These are phyloP conservation scores for Alternaria infectoria DNA, from an alignment of 2,329 filamentous ascomycete genomes.

Conservation along the genomic window DNA sequence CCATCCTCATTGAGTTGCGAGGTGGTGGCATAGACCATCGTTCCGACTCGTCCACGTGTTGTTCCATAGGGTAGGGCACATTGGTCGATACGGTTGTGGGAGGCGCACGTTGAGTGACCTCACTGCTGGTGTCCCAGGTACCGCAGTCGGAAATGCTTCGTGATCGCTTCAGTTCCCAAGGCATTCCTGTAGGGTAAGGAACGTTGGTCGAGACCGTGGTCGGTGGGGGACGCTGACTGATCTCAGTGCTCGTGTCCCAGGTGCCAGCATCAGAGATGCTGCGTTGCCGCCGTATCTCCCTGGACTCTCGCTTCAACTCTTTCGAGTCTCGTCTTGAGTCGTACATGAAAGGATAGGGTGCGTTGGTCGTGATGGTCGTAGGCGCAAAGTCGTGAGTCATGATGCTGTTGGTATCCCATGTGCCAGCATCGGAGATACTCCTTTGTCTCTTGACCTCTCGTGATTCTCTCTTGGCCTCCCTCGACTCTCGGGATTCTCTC, in stretches of 20 bases:
- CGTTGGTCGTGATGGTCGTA: conserved; percentile 23
- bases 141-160: conserved; percentile 7
- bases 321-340: conserved; percentile 13
- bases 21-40: conserved; percentile 1
- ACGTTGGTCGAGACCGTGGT: conserved; percentile 16
- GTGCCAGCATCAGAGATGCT: conserved; percentile 14
- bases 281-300: conserved; percentile 6
- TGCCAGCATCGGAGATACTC: conserved; percentile 31
- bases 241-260: conserved; percentile 12
- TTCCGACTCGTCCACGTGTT: background rate
- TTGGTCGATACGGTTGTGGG: conserved; percentile 14
- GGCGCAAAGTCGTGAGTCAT: conserved; percentile 19
- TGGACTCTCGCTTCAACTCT: conserved; percentile 13
- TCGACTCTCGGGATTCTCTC: conserved; percentile 11
- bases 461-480: conserved; percentile 11
- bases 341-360: conserved; percentile 3
- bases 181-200: conserved; percentile 2
- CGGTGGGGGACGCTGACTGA: conserved; percentile 5
- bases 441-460: conserved; percentile 12
- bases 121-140: conserved; percentile 14
- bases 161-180: conserved; percentile 5
- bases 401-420: conserved; percentile 35
- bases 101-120: conserved; percentile 7
- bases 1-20: background rate
- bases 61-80: background rate